These are phyloP conservation scores for Aspergillus haitiensis DNA, from an alignment of 495 filamentous ascomycete species.

Conservation along the genomic window DNA sequence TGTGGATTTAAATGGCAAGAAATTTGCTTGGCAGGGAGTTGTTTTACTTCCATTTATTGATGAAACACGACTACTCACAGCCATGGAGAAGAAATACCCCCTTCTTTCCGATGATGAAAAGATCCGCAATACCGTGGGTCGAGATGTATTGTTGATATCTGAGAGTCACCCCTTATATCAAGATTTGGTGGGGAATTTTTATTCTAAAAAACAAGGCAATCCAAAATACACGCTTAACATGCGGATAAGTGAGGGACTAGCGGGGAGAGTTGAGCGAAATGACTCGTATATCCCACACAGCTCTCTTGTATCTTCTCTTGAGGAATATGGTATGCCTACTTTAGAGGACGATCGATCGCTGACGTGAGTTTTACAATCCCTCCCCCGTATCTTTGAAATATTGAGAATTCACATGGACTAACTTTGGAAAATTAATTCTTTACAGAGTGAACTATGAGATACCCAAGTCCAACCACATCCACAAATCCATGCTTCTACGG, in stretches of 20 bases:
- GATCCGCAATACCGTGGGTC: constrained; percentile 75
- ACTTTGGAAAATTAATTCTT: constrained; percentile 36
- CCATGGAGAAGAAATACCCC: constrained; percentile 81
- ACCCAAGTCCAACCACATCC: constrained; percentile 64
- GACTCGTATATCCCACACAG: constrained; percentile 74
- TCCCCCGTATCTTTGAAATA: not conserved
- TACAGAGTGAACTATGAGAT: constrained; percentile 79
- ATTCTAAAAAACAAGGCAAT: constrained; percentile 77
- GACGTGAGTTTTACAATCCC: constrained; percentile 54
- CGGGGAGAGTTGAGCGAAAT: constrained; percentile 79
- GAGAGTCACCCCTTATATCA: constrained; percentile 80
- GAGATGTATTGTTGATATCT: constrained; percentile 79
- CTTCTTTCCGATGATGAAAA: constrained; percentile 75
- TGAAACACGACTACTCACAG: constrained; percentile 77
- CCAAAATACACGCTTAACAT: constrained; percentile 69
- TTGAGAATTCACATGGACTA: not conserved
- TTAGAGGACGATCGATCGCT: constrained; percentile 82
- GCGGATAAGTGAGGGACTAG: constrained; percentile 69
- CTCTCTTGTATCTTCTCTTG: constrained; percentile 63
- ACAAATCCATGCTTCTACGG: constrained; percentile 93
- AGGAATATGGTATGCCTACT: constrained; percentile 65
- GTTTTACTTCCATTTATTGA: constrained; percentile 95
- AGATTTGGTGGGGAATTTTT: constrained; percentile 77
- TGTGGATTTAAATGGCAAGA: constrained; percentile 95
- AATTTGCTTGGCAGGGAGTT: constrained; percentile 97